Evolutionary conservation across 345 rosid species (phyloP).

Genomic region (Salix udensis): DNA sequence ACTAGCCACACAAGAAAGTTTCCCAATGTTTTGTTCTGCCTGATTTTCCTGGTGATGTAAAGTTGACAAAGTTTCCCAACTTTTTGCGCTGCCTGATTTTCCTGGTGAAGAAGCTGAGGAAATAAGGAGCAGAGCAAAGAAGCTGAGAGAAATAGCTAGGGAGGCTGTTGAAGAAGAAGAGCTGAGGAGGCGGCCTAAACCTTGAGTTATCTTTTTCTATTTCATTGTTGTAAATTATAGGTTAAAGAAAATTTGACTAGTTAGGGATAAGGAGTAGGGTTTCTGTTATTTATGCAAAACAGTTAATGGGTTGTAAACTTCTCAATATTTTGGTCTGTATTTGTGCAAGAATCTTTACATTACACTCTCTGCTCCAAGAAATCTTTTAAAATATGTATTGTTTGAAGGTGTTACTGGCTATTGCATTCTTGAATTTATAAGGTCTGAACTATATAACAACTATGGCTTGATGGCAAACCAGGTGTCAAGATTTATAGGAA

Average conservation of each 20-base stretch:
- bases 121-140: too few species aligned
- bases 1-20: too few species aligned
- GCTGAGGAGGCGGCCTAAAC: too few species aligned
- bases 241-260: neutral
- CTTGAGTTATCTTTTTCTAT: too few species aligned
- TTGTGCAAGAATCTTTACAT: neutral
- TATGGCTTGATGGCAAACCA: slow-evolving; percentile 2
- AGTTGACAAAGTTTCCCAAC: too few species aligned
- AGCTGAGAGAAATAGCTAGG: too few species aligned
- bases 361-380: neutral
- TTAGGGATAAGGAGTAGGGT: neutral
- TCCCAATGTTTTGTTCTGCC: too few species aligned
- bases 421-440: neutral
- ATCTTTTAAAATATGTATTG: neutral
- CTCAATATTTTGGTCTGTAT: neutral
- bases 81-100: too few species aligned
- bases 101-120: too few species aligned
- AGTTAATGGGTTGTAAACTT: neutral
- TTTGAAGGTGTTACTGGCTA: neutral
- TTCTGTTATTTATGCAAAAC: neutral
- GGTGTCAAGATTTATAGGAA: slow-evolving; percentile 62
- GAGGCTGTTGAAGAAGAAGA: too few species aligned
- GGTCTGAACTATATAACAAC: neutral
- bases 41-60: too few species aligned
- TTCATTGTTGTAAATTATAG: too few species aligned